phyloP scores from a whole-genome alignment of 2,329 filamentous ascomycete species.

The Colletotrichum shisoi region DNA sequence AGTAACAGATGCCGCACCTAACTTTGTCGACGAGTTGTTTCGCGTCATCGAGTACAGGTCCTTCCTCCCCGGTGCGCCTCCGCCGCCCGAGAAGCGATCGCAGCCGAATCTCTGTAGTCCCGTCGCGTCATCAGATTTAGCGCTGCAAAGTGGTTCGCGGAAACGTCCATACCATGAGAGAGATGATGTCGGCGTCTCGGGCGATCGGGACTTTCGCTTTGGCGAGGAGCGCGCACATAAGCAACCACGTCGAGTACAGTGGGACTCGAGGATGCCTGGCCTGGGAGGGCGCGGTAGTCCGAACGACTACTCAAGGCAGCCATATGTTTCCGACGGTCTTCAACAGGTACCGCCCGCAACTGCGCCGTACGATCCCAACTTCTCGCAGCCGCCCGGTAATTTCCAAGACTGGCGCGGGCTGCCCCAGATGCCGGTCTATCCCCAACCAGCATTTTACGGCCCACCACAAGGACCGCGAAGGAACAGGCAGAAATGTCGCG shows the following conservation, averaged over 20 bases:
- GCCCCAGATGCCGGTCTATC: constrained; percentile 10
- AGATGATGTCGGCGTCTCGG: constrained; percentile 39
- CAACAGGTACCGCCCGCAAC: constrained; percentile 44
- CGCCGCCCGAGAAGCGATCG: constrained; percentile 48
- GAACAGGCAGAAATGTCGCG: constrained; percentile 65
- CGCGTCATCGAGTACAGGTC: constrained; percentile 68
- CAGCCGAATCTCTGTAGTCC: constrained; percentile 33
- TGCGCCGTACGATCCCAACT: constrained; percentile 64
- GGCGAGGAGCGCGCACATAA: constrained; percentile 61
- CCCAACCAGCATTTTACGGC: constrained; percentile 11
- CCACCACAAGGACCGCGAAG: constrained; percentile 42
- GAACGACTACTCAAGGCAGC: constrained; percentile 1
- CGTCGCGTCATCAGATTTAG: constrained; percentile 33
- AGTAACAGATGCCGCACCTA: constrained; percentile 19
- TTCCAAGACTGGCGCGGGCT: constrained; percentile 24
- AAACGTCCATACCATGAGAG: constrained; percentile 51
- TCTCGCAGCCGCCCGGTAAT: constrained; percentile 22
- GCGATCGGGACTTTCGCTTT: constrained; percentile 43
- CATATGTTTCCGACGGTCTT: background rate
- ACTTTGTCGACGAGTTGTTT: constrained; percentile 70
- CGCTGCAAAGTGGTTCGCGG: constrained; percentile 42
- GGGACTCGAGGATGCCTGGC: constrained; percentile 43
- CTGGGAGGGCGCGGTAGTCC: constrained; percentile 23
- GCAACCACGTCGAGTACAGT: constrained; percentile 64
- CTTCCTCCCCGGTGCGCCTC: constrained; percentile 64